Evolutionary conservation across 2,329 filamentous ascomycete genomes (phyloP).

Genomic region (Calonectria montana): DNA sequence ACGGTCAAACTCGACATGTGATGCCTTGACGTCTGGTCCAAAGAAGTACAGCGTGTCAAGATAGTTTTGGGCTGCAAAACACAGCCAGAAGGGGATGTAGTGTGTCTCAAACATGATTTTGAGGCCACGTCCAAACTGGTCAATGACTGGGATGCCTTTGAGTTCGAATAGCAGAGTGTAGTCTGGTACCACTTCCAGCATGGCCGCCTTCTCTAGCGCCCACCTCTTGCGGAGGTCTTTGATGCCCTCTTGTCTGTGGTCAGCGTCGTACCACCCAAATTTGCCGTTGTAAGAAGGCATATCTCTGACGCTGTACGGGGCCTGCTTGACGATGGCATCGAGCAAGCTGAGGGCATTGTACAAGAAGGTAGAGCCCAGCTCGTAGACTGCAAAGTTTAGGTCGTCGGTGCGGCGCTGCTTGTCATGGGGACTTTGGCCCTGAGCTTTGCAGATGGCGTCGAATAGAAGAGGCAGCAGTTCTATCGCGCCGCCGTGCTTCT

Average conservation of each 20-base stretch:
- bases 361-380: background rate
- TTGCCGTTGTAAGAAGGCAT: background rate
- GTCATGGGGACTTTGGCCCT: background rate
- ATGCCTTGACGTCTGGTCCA: background rate
- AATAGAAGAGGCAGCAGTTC: background rate
- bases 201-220: background rate
- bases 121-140: background rate
- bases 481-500: background rate
- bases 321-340: background rate
- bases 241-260: background rate
- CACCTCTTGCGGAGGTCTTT: background rate
- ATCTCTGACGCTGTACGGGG: background rate
- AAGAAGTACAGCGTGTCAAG: slow-evolving; percentile 9
- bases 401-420: background rate
- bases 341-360: background rate
- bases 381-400: background rate
- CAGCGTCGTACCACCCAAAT: background rate
- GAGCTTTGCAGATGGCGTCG: background rate
- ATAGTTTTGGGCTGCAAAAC: slow-evolving; percentile 10
- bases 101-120: slow-evolving; percentile 3
- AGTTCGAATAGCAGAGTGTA: background rate
- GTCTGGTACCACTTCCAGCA: background rate
- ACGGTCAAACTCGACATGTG: background rate
- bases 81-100: background rate
- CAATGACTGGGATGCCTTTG: background rate